Conservation (phyloP, 2,329 filamentous ascomycete species). For the Venturia oleaginea region DNA sequence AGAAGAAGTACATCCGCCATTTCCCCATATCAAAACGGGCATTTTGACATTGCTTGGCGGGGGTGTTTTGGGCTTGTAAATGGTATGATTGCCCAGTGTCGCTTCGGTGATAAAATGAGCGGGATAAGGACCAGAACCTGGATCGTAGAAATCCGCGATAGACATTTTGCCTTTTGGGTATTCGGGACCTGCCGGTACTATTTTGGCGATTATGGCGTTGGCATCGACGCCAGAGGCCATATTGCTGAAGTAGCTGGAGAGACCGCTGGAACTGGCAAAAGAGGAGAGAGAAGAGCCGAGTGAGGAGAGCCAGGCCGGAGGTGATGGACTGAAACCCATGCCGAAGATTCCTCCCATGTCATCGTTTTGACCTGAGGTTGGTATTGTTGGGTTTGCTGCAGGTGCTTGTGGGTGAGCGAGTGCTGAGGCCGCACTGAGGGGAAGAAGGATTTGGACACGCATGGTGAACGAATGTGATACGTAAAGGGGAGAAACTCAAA, state of each 20-base stretch:
- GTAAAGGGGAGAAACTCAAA: background rate
- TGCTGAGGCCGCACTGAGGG: background rate
- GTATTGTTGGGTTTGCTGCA: background rate
- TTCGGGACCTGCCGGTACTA: slow-evolving; percentile 2
- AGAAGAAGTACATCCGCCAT: slow-evolving; percentile 10
- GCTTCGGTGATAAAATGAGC: slow-evolving; percentile 7
- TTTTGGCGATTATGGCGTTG: background rate
- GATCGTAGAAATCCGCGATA: background rate
- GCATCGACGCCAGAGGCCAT: background rate
- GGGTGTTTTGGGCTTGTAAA: slow-evolving; percentile 12
- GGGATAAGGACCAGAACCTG: slow-evolving; percentile 13
- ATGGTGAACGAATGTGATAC: background rate
- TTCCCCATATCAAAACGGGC: slow-evolving; percentile 14
- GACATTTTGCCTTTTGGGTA: slow-evolving; percentile 2
- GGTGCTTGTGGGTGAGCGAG: background rate
- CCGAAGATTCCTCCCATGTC: slow-evolving; percentile 12
- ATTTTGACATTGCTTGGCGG: slow-evolving; percentile 11
- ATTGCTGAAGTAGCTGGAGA: background rate
- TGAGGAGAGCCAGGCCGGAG: background rate
- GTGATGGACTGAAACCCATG: background rate
- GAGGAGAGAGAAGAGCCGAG: too few relatives aligned
- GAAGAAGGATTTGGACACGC: background rate
- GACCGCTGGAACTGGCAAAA: background rate
- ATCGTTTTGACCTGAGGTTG: slow-evolving; percentile 1
- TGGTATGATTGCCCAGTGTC: slow-evolving; percentile 3